Evolutionary conservation across 495 filamentous ascomycete genomes (phyloP).

Genomic region (Aspergillus panamensis): DNA sequence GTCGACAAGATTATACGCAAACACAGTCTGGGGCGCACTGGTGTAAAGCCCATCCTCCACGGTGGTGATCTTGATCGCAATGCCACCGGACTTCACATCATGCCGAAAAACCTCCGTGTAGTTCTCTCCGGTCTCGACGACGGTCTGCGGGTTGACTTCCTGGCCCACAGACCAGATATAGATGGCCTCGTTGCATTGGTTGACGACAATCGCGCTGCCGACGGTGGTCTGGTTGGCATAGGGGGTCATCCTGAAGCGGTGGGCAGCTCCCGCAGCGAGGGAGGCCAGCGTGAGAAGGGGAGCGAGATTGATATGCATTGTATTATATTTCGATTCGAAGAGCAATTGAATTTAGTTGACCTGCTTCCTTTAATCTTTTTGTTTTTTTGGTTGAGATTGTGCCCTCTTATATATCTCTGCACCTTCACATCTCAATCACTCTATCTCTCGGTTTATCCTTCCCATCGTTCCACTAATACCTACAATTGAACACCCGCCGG

Average conservation of each 20-base stretch:
- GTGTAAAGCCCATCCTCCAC: slow-evolving; percentile 45
- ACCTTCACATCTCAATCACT: no score
- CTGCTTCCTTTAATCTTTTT: no score
- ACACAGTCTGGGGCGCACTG: slow-evolving; percentile 49
- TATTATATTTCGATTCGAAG: not conserved
- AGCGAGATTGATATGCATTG: slow-evolving; percentile 19
- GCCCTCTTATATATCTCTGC: no score
- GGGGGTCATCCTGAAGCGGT: not conserved
- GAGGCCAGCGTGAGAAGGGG: slow-evolving; percentile 11
- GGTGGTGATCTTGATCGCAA: slow-evolving; percentile 53
- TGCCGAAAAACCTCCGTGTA: slow-evolving; percentile 44
- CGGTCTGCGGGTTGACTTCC: slow-evolving; percentile 28
- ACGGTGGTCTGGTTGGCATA: slow-evolving; percentile 21
- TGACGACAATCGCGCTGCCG: slow-evolving; percentile 48
- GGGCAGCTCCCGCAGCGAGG: not conserved
- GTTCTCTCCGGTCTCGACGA: slow-evolving; percentile 19
- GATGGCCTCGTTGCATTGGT: slow-evolving; percentile 45
- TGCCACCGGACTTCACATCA: slow-evolving; percentile 49
- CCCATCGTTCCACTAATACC: no score
- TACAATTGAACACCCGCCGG: no score
- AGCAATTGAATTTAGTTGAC: no score
- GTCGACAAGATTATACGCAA: slow-evolving; percentile 51
- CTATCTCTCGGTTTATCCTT: no score
- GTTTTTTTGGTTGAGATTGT: no score
- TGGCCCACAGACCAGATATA: slow-evolving; percentile 56